These are phyloP conservation scores for Polyplosphaeria fusca DNA, from an alignment of 495 filamentous ascomycete species.

Conservation along the genomic window DNA sequence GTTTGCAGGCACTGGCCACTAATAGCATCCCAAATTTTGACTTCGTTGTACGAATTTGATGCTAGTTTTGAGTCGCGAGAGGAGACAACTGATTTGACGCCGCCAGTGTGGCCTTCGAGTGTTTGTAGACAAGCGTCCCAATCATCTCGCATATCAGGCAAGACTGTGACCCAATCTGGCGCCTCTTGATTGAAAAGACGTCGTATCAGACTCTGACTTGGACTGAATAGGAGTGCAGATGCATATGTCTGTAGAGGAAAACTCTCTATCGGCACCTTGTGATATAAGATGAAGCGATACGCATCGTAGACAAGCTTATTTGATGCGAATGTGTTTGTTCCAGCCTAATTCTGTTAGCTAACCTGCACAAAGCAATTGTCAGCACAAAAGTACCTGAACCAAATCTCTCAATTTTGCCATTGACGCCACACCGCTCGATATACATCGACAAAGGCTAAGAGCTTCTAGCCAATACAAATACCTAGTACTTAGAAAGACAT, in stretches of 20 bases:
- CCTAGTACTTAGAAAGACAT: conserved; percentile 42
- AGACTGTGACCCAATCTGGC: conserved; percentile 11
- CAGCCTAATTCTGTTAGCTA: background rate
- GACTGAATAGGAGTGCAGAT: conserved; percentile 42
- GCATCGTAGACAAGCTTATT: conserved; percentile 32
- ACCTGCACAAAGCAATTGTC: background rate
- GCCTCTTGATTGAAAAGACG: conserved; percentile 20
- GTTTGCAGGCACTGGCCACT: conserved; percentile 14
- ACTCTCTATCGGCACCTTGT: conserved; percentile 34
- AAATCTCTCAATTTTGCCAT: conserved; percentile 5
- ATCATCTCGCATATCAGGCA: conserved; percentile 12
- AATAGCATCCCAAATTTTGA: conserved; percentile 16
- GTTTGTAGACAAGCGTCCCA: conserved; percentile 15
- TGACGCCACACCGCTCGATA: conserved; percentile 35
- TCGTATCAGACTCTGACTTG: conserved; percentile 23
- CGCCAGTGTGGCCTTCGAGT: conserved; percentile 8
- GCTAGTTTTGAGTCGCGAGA: conserved; percentile 17
- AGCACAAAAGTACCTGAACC: background rate
- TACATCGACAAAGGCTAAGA: conserved; percentile 37
- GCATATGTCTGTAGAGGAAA: conserved; percentile 40
- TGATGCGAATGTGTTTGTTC: background rate
- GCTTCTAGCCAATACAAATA: conserved; percentile 50
- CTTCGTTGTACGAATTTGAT: conserved; percentile 12
- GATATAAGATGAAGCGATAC: conserved; percentile 38
- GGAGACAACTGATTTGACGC: conserved; percentile 8